Evolutionary conservation across 495 filamentous ascomycete species (phyloP), one percentile per base, ranked within the genome.

Genomic region (Penicillium simplicissimum): DNA sequence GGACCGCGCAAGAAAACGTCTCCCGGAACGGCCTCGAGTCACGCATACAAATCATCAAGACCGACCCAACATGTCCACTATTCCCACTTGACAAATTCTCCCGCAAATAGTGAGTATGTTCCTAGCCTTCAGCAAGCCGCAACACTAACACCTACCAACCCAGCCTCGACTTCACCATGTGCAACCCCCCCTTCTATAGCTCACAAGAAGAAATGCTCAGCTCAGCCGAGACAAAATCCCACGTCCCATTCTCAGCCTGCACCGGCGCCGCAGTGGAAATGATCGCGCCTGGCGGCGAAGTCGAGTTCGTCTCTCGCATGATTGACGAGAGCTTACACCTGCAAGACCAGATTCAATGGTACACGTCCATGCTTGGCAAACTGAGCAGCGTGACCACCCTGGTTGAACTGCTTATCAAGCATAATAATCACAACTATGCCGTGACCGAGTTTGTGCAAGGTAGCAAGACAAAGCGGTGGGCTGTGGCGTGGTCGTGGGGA

Each of bases 151-250:
- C 37, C 28, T 4, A 31, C 2, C 14, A 25, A 25, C n/a, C 31
- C 55, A 88, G 84, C 5, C 80, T 96, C 37, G 90, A 97, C 71
- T 97, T 98, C 68, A 88, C 85, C 49, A 96, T 97, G 87, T 93
- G 88, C 74, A 98, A 98, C 65, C 95, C 95, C 1, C 95, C 95
- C 0, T 98, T 98, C 76, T 97, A 96, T 77, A 66, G 81, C 21
- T 93, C 91, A 4, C 77, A 81, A 17, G 73, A 81, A 13, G 90
- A 96, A 37, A 85, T 97, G 74, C 60, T 83, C 1, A 75, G 77
- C 10, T 86, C 87, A 0, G 89, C 91, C 0, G 65, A 76, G 23
- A 73, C 80, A 33, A 98, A 97, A 69, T 66, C 78, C 8, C 79
- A 82, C 3, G 85, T 86, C 1, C 91, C 95, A 0, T 84, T 84